Base-by-base conservation (phyloP, 2,329 filamentous ascomycete genomes). In the Fusarium musae region DNA sequence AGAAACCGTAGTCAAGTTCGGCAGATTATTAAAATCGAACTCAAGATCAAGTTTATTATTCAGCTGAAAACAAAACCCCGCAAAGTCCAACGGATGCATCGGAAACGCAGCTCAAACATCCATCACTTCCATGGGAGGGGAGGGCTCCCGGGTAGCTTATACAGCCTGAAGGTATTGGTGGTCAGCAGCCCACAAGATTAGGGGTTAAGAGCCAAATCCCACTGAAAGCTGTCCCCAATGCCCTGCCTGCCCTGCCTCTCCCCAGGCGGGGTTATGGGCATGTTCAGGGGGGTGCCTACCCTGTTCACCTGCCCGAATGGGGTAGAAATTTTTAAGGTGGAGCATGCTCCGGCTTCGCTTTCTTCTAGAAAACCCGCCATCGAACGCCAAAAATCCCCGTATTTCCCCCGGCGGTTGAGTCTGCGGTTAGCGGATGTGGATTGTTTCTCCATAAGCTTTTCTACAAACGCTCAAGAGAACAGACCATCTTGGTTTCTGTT, bases 361-460 rank as follows among this genome's bases (percentile, higher is more conserved):
- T 73, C 50, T 77, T 77, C 73, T 62, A 75, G 75, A 77, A 77
- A 75, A 71, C 72, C 70, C 70, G 61, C 63, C 70, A 70, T 76
- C 68, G 69, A 70, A 64, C 57, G 63, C 63, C 57, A 66, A 63
- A 61, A 63, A 61, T 60, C 70, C 52, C 70, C 70, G 62, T 67
- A 53, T 68, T 60, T 70, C 28, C 57, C 65, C 69, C 63, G 63
- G 63, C 46, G 62, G 54, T 52, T 63, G 52, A 52, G 52, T 46
- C 34, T 42, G 63, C 23, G 43, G 49, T 63, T 46, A 54, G 58
- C 37, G 44, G 37, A 26, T 44, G 58, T 69, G 65, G 65, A 53
- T 40, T 67, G 54, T 67, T 61, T 61, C 63, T 67, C 65, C 65
- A 66, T 66, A 65, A 47, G 58, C 63, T 50, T 40, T 43, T 43